Evolutionary conservation across 192 early-diverging fungal genomes (phyloP).

Genomic region (Backusella sp.): DNA sequence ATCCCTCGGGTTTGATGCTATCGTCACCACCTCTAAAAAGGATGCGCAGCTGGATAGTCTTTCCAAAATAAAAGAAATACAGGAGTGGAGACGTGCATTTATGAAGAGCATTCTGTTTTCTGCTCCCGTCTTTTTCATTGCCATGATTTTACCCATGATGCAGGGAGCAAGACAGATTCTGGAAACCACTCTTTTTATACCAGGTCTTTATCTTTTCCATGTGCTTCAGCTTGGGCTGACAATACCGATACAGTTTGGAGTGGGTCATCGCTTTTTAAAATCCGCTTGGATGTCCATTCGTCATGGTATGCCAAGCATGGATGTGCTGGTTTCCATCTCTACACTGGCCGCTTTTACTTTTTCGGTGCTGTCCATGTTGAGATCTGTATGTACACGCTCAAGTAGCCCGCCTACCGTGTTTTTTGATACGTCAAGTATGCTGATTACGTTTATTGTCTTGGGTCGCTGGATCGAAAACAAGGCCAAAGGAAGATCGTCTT

Average conservation of each 20-base stretch:
- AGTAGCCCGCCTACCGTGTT: conserved; percentile 73
- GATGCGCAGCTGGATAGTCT: conserved; percentile 87
- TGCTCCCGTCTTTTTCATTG: conserved; percentile 76
- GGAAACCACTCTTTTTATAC: conserved; percentile 41
- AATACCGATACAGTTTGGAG: conserved; percentile 88
- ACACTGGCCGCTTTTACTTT: conserved; percentile 85
- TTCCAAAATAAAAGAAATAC: conserved; percentile 80
- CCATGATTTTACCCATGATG: conserved; percentile 70
- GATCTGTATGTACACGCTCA: conserved; percentile 51
- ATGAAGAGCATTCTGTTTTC: conserved; percentile 69
- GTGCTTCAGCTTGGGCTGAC: conserved; percentile 71
- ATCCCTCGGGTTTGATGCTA: conserved; percentile 53
- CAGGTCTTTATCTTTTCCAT: conserved; percentile 66
- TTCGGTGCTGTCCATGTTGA: conserved; percentile 73
- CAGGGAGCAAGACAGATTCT: conserved; percentile 24
- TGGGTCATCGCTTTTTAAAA: conserved; percentile 79
- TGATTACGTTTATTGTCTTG: conserved; percentile 91
- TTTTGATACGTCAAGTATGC: conserved; percentile 90
- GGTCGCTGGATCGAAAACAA: conserved; percentile 92
- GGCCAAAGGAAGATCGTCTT: conserved; percentile 91
- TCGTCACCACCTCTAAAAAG: conserved; percentile 24
- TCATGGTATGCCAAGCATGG: conserved; percentile 91
- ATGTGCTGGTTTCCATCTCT: conserved; percentile 85
- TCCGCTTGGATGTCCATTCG: conserved; percentile 77
- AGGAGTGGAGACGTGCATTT: conserved; percentile 77